A percentile compares a stretch with the other conserved stretches of the same genome.
These are phyloP conservation scores for Wickerhamiella pararugosa DNA, from an alignment of 1,139 yeast genomes.

Conservation along the genomic window DNA sequence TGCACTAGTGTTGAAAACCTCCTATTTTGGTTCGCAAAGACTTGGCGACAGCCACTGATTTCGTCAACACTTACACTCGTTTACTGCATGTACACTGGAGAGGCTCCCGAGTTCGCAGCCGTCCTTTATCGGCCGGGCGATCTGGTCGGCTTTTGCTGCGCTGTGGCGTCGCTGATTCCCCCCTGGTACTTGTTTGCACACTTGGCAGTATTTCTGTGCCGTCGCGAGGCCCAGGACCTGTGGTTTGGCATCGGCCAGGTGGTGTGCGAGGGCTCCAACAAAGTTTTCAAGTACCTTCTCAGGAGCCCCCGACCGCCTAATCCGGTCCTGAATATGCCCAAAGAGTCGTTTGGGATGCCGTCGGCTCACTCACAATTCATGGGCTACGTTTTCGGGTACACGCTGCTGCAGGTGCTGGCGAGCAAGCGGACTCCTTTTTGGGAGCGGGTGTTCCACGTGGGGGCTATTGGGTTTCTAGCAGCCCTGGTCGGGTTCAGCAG, in stretches of 20 bases:
- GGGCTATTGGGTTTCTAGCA: slow-evolving; percentile 21
- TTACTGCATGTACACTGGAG: slow-evolving; percentile 13
- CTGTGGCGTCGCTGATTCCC: slow-evolving; percentile 71
- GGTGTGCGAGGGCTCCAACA: slow-evolving; percentile 56
- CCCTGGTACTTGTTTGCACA: slow-evolving; percentile 66
- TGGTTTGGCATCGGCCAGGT: slow-evolving; percentile 79
- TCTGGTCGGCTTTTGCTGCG: slow-evolving; percentile 42
- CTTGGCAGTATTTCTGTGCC: slow-evolving; percentile 64
- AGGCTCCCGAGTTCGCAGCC: slow-evolving; percentile 35
- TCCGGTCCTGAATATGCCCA: slow-evolving; percentile 25
- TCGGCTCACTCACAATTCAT: slow-evolving; percentile 93
- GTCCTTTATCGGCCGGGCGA: slow-evolving; percentile 65
- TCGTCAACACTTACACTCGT: background rate
- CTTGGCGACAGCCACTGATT: background rate
- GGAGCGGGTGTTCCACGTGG: slow-evolving; percentile 20
- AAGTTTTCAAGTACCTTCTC: slow-evolving; percentile 45
- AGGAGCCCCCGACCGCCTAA: slow-evolving; percentile 62
- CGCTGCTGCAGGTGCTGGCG: slow-evolving; percentile 32
- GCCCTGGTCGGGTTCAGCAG: slow-evolving; percentile 55
- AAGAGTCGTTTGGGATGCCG: slow-evolving; percentile 67
- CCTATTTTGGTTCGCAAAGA: background rate
- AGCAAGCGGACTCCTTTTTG: slow-evolving; percentile 2
- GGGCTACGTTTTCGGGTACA: slow-evolving; percentile 67
- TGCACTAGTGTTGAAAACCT: background rate
- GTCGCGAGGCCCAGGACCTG: slow-evolving; percentile 78